phyloP scores from a whole-genome alignment of 2,329 filamentous ascomycete species.

The Cercospora canescens region DNA sequence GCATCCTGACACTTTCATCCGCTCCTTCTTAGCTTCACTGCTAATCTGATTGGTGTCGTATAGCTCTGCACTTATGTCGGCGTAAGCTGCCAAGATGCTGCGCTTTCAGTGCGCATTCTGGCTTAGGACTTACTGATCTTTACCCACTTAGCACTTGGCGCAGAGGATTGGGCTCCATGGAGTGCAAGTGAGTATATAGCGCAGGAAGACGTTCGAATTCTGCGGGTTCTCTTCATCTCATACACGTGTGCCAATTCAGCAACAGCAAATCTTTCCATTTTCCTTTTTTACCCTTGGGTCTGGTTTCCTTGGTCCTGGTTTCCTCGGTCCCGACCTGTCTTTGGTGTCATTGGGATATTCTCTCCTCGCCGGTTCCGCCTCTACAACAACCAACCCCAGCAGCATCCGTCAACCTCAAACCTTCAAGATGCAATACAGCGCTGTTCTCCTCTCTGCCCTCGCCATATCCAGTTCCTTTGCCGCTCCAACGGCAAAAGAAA shows the following conservation, averaged over 20 bases:
- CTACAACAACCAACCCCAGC: neutral
- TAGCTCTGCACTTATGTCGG: neutral
- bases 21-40: neutral
- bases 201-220: neutral
- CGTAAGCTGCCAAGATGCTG: constrained; percentile 1
- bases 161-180: neutral
- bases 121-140: neutral
- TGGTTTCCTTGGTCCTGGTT: constrained; percentile 10
- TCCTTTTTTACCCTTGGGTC: neutral
- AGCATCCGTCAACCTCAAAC: neutral
- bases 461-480: constrained; percentile 15
- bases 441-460: constrained; percentile 13
- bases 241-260: neutral
- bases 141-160: neutral
- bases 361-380: neutral
- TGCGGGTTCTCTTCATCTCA: neutral
- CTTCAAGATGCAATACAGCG: constrained; percentile 24
- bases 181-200: constrained; percentile 1
- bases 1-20: neutral
- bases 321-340: neutral
- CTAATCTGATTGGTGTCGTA: neutral
- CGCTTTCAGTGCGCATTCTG: neutral
- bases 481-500: constrained; percentile 8
- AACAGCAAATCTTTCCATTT: neutral
- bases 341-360: neutral